phyloP scores from a whole-genome alignment of 177 flowering plant species.

The Viscum album region DNA sequence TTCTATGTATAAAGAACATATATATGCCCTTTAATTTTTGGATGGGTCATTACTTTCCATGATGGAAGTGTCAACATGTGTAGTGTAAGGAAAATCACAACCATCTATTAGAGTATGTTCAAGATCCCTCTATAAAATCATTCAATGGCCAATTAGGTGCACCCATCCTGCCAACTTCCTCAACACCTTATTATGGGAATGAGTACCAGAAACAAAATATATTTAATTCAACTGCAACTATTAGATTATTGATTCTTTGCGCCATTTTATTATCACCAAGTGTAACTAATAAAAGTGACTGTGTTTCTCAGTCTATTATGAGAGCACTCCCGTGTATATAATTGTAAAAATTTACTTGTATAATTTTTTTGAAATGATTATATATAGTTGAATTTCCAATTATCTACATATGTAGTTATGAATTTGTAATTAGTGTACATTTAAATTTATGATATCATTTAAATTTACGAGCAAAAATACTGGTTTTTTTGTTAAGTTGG shows the following conservation, averaged over 20 bases:
- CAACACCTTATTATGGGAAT: constrained; percentile 96
- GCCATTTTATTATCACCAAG: constrained; percentile 74
- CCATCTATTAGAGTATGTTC: constrained; percentile 77
- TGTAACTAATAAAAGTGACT: neutral
- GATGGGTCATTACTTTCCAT: constrained; percentile 99
- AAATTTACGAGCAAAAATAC: too few relatives aligned
- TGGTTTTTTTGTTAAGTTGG: too few relatives aligned
- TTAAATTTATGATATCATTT: too few relatives aligned
- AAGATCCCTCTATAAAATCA: constrained; percentile 90
- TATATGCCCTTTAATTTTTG: too few relatives aligned
- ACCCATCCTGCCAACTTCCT: constrained; percentile 92
- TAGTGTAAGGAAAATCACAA: constrained; percentile 80
- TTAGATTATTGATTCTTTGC: constrained; percentile 82
- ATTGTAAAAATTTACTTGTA: too few relatives aligned
- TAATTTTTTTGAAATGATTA: too few relatives aligned
- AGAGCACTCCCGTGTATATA: too few relatives aligned
- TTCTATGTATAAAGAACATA: too few relatives aligned
- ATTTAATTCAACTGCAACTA: constrained; percentile 64
- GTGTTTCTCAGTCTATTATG: too few relatives aligned
- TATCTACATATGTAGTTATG: too few relatives aligned
- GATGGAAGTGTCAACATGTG: constrained; percentile 93
- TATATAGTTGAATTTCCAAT: too few relatives aligned
- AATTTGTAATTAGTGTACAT: too few relatives aligned
- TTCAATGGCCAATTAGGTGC: constrained; percentile 93
- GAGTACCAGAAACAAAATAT: constrained; percentile 95